Percentiles rank a stretch among this genome's conserved stretches.
These are phyloP conservation scores for Salvia rosmarinus DNA, from an alignment of 257 asterid genomes.

Conservation along the genomic window DNA sequence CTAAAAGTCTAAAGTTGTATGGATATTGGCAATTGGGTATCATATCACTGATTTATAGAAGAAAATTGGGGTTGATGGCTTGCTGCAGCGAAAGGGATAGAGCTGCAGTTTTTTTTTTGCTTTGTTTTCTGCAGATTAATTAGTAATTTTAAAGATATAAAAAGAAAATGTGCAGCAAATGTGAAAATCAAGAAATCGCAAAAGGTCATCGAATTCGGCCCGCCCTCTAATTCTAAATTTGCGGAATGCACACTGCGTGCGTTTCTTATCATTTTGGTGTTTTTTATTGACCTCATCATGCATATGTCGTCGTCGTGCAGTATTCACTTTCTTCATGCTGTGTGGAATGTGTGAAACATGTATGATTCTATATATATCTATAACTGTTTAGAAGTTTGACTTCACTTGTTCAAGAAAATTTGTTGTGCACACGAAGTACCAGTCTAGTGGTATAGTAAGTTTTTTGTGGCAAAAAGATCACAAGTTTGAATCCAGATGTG, in stretches of 20 bases:
- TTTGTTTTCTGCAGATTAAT: background rate
- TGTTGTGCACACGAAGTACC: too few species aligned
- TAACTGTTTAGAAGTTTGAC: too few species aligned
- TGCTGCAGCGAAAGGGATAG: slow-evolving; percentile 10
- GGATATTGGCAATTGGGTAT: slow-evolving; percentile 23
- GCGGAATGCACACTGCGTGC: background rate
- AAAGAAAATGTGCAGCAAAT: slow-evolving; percentile 18
- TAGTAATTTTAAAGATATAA: too few species aligned
- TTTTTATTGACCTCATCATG: background rate
- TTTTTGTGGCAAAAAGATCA: too few species aligned
- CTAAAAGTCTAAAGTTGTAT: slow-evolving; percentile 32
- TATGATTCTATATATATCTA: too few species aligned
- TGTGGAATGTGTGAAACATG: too few species aligned
- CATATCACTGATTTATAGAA: background rate
- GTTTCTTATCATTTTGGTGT: background rate
- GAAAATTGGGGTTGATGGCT: background rate
- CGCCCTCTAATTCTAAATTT: slow-evolving; percentile 30
- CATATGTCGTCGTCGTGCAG: too few species aligned
- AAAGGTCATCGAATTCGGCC: slow-evolving; percentile 42
- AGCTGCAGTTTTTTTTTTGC: background rate
- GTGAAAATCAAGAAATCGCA: slow-evolving; percentile 32
- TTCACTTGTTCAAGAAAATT: too few species aligned
- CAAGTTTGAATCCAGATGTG: too few species aligned
- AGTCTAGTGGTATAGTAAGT: too few species aligned
- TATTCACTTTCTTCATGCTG: too few species aligned